These are phyloP conservation scores for Pseudogymnoascus verrucosus DNA, from an alignment of 2,329 filamentous ascomycete species.

Conservation along the genomic window DNA sequence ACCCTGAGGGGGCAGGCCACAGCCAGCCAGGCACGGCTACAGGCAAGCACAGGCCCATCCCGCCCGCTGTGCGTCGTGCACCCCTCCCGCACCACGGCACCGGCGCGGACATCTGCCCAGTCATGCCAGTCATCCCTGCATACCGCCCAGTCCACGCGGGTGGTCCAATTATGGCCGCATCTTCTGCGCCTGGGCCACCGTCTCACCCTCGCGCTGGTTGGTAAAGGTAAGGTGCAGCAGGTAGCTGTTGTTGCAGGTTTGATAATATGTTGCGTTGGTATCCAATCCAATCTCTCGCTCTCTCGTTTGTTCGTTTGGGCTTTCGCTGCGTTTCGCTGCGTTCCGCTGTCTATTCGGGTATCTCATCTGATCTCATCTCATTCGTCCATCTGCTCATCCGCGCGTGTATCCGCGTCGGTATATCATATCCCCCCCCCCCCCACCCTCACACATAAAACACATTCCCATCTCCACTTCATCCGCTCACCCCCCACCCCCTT, in stretches of 20 bases:
- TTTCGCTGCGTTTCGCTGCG: neutral
- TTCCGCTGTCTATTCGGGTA: neutral
- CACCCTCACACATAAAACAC: neutral
- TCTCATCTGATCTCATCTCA: neutral
- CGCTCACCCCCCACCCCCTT: slow-evolving; percentile 19
- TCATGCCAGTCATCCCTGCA: neutral
- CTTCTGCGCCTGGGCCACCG: neutral
- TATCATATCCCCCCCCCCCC: neutral
- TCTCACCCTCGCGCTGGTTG: neutral
- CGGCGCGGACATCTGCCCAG: neutral
- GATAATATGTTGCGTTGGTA: neutral
- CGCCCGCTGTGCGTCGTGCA: neutral
- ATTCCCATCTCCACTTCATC: neutral
- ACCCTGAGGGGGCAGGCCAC: neutral
- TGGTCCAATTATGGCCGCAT: neutral
- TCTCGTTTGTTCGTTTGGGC: neutral
- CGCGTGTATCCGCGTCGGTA: neutral
- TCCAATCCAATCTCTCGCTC: neutral
- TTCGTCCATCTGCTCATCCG: neutral
- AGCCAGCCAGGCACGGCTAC: neutral
- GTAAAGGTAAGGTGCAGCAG: neutral
- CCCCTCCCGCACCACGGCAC: neutral
- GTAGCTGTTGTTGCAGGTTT: neutral
- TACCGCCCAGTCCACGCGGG: neutral
- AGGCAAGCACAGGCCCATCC: neutral